Percentiles rank a stretch among this genome's conserved stretches.
Evolutionary conservation across 495 filamentous ascomycete species (phyloP).

Genomic region (Xylaria palmicola): DNA sequence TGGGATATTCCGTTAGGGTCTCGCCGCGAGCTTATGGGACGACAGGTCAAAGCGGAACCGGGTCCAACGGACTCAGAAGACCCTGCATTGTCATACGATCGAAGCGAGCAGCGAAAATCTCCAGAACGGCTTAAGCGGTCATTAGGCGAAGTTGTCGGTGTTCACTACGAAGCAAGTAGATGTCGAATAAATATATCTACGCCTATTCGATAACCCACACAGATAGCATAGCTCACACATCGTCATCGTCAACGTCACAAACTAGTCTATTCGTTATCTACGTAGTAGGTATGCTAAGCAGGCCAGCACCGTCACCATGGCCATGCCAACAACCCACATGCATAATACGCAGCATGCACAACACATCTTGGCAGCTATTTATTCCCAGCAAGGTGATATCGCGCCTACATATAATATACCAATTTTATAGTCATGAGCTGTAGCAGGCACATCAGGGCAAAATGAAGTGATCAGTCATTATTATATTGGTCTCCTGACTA

Average conservation of each 20-base stretch:
- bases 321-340: background rate
- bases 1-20: background rate
- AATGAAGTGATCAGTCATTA: background rate
- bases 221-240: background rate
- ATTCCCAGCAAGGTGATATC: background rate
- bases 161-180: background rate
- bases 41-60: background rate
- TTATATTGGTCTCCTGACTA: background rate
- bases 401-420: background rate
- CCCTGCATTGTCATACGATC: background rate
- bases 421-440: background rate
- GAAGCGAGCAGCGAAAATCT: background rate
- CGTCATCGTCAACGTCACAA: background rate
- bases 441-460: background rate
- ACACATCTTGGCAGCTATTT: background rate
- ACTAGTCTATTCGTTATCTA: background rate
- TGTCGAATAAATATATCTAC: background rate
- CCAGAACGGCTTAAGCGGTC: background rate
- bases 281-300: no score
- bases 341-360: background rate
- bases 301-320: background rate
- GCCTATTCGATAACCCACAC: background rate
- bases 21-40: no score
- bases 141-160: background rate
- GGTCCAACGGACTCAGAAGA: background rate